Evolutionary conservation across 768 basidiomycete species (phyloP).

Genomic region (Pleurotus cornucopiae): DNA sequence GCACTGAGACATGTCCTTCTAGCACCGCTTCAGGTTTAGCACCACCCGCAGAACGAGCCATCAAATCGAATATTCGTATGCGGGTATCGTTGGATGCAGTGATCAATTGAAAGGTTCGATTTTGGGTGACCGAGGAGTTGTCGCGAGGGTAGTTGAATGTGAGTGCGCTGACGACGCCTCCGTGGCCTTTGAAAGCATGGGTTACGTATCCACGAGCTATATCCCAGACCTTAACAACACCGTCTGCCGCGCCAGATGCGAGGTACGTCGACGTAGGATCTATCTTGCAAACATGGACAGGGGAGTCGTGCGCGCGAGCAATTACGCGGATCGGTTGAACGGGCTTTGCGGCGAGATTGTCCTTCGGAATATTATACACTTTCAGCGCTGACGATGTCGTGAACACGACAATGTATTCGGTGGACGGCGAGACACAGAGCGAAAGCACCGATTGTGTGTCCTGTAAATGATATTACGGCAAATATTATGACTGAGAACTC

Average conservation of each 20-base stretch:
- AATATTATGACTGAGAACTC: conserved; percentile 1
- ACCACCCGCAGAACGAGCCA: conserved; percentile 50
- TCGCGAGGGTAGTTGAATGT: conserved; percentile 77
- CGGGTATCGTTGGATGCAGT: conserved; percentile 91
- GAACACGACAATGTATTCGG: conserved; percentile 73
- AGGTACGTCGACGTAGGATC: conserved; percentile 88
- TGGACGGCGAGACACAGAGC: conserved; percentile 74
- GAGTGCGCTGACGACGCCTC: conserved; percentile 93
- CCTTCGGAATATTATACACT: conserved; percentile 71
- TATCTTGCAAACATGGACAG: conserved; percentile 82
- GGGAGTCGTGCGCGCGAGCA: conserved; percentile 86
- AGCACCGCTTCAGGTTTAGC: conserved; percentile 75
- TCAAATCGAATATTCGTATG: conserved; percentile 89
- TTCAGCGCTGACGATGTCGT: conserved; percentile 78
- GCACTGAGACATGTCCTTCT: conserved; percentile 94
- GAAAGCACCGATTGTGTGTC: conserved; percentile 83
- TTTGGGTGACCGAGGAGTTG: conserved; percentile 39
- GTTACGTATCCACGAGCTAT: conserved; percentile 84
- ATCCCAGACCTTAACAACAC: conserved; percentile 97
- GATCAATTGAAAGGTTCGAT: conserved; percentile 69
- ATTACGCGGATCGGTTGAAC: conserved; percentile 73
- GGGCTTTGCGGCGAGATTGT: conserved; percentile 36
- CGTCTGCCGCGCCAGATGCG: conserved; percentile 95
- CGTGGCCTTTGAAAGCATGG: conserved; percentile 94
- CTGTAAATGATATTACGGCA: conserved; percentile 32